phyloP scores from a whole-genome alignment of 164 flowering plant species.

The Stephania yunnanensis region DNA sequence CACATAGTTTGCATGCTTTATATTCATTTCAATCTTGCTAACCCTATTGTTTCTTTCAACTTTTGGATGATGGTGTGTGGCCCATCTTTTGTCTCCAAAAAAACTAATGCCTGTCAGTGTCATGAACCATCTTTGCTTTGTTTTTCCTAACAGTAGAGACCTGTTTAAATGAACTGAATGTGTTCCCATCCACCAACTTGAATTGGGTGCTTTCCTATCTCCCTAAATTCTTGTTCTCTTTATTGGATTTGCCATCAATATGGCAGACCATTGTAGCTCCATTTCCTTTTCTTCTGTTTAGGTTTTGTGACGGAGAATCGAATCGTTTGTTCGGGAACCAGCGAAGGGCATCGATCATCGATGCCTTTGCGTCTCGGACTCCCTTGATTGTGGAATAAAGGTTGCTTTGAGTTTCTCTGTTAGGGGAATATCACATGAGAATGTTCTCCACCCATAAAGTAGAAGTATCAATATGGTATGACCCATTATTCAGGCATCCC shows the following conservation, averaged over 20 bases:
- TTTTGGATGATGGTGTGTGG: neutral
- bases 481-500: too few species aligned
- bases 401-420: too few species aligned
- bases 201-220: neutral
- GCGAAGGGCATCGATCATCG: neutral
- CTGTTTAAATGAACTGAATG: neutral
- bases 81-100: neutral
- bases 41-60: neutral
- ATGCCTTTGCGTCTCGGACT: neutral
- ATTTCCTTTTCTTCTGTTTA: neutral
- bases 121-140: neutral
- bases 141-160: neutral
- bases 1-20: neutral
- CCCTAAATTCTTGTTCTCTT: neutral
- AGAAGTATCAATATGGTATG: too few species aligned
- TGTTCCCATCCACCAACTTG: neutral
- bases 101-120: neutral
- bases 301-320: neutral
- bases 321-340: neutral
- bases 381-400: too few species aligned
- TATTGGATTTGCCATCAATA: neutral
- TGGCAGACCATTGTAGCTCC: neutral
- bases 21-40: neutral
- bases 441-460: too few species aligned
- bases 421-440: too few species aligned